Conservation (phyloP, 1,284 basidiomycete species). For the Austroboletus novae-zelandiae region DNA sequence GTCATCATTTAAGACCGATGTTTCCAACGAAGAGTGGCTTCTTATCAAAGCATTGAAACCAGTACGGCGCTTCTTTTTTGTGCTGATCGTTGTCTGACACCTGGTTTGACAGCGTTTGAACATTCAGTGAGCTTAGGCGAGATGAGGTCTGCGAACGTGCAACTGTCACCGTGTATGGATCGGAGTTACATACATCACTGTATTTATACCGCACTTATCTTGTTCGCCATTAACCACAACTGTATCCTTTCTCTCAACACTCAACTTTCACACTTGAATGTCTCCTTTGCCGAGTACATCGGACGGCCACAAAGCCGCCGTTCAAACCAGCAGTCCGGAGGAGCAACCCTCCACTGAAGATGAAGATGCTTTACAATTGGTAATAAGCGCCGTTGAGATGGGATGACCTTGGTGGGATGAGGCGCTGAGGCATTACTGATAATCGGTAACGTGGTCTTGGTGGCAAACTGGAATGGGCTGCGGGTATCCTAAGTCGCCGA, state of each 20-base stretch:
- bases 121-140: constrained; percentile 37
- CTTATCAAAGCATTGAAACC: constrained; percentile 92
- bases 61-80: constrained; percentile 41
- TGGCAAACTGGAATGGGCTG: constrained; percentile 75
- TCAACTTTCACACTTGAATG: constrained; percentile 15
- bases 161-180: background rate
- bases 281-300: constrained; percentile 9
- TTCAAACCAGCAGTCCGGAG: constrained; percentile 2
- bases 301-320: constrained; percentile 3
- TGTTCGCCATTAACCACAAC: background rate
- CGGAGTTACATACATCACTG: constrained; percentile 28
- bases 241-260: background rate
- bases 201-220: constrained; percentile 32
- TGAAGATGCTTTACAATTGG: constrained; percentile 61
- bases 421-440: constrained; percentile 29
- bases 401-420: constrained; percentile 31
- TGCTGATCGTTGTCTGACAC: constrained; percentile 2
- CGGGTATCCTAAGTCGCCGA: constrained; percentile 69
- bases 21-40: constrained; percentile 90
- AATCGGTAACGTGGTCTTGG: constrained; percentile 73
- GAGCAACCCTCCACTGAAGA: constrained; percentile 31
- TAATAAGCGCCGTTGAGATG: constrained; percentile 39
- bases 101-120: constrained; percentile 39
- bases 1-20: constrained; percentile 87
- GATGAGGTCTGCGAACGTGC: background rate